Evolutionary conservation across 805 yeast genomes (phyloP), one percentile per base, ranked within the genome.

Genomic region (Cyberlindnera maclurae): DNA sequence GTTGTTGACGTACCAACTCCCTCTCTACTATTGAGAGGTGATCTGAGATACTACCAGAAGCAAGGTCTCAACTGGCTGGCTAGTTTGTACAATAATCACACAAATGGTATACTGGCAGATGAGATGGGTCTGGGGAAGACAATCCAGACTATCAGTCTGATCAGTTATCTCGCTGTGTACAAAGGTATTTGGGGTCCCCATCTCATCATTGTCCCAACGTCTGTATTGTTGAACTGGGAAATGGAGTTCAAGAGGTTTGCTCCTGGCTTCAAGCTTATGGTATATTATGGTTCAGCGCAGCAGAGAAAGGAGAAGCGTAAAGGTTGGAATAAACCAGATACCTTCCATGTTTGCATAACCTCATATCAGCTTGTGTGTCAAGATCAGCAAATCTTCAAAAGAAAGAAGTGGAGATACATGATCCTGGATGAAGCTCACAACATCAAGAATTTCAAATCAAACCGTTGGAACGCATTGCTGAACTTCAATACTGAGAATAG

Each of bases 111-210:
- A 37, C 70, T 93, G 34, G 99, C 99, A 1, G 99, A 93, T 61
- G 99, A 93, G 58, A 93, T 93, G 99, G 99, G 99, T 39, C 70
- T 93, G 31, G 98, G 94, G 49, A 93, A 93, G 58, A 93, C 99
- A 0, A 90, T 93, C 42, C 99, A 93, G 58, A 93, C 98, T 0
- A 93, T 93, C 37, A 76, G 97, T 0, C 62, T 93, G 31, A 63
- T 93, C 15, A 71, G 94, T 0, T 89, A 89, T 58, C 65, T 93
- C 37, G 98, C 99, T 0, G 87, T 96, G 52, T 95, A 82, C 51
- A 89, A 89, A 54, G 83, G 85, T 42, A 75, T 82, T 13, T 93
- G 99, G 99, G 98, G 98, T 0, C 99, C 98, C 0, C 99, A 93
- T 65, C 66, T 93, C 39, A 89, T 93, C 62, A 80, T 93, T 43